Base-by-base conservation (phyloP, 1,284 basidiomycete species). In the Ceratobasidium theobromae region DNA sequence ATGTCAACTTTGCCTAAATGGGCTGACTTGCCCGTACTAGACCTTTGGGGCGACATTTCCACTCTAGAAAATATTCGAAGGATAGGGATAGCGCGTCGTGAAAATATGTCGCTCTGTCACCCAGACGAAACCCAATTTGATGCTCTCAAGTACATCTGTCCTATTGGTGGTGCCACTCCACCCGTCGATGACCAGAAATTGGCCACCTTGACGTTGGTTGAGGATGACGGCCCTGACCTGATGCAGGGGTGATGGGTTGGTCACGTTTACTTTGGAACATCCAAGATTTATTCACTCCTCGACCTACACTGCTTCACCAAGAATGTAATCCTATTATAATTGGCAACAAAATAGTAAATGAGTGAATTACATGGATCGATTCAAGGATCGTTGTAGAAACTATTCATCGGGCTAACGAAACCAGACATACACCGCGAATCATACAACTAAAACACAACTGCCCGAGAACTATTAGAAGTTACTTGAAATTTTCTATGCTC, bases 31-130 rank as follows among this genome's bases (percentile, higher is more conserved):
- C 89, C 89, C 0, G 78, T 87, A 8, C 75, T 92, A 66, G 88
- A 92, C 73, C 77, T 93, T 23, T 84, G 86, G 46, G 91, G 89
- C 1, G 72, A 75, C 33, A 46, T 87, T 21, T 78, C 81, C 3
- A 81, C 81, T 1, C 72, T 81, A 64, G 77, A 79, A 14, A 75
- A 48, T 30, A 16, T 60, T 11, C 27, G n/a, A 16, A 23, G 14
- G 12, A 30, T 45, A 18, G 55, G 55, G 21, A 18, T 48, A 27
- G 27, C 28, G 16, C 45, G 55, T 5, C 55, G 55, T 16, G 18
- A 6, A 25, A 45, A 60, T 23, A 48, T 60, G 45, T 48, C 43
- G n/a, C 11, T 23, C 14, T 60, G 55, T 30, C 30, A 18, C 9
- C 14, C n/a, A 25, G 55, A 48, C 18, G 55, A 48, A 18, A 8